Conservation (phyloP, 2,329 filamentous ascomycete genomes). For the Penicillium thymicola region DNA sequence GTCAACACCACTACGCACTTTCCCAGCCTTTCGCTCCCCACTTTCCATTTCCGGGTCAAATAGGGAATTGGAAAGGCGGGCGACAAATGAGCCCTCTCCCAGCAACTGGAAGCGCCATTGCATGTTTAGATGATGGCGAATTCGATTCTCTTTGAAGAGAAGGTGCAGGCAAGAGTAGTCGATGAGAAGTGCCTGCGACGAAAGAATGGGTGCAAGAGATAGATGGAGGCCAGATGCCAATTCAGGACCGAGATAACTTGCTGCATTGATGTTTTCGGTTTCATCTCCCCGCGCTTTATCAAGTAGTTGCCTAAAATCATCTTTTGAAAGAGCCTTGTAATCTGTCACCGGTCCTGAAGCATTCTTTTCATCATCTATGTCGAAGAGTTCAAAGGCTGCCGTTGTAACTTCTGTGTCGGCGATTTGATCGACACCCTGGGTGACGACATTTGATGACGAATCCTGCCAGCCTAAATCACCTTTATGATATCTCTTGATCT, state of each 20-base stretch:
- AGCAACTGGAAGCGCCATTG: constrained; percentile 80
- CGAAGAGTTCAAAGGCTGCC: constrained; percentile 34
- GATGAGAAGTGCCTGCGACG: constrained; percentile 70
- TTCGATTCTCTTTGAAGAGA: constrained; percentile 69
- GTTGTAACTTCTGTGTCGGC: constrained; percentile 9
- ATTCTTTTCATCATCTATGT: constrained; percentile 32
- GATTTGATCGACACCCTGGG: neutral
- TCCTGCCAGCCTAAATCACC: constrained; percentile 27
- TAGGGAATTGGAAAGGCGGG: constrained; percentile 73
- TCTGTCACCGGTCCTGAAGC: constrained; percentile 25
- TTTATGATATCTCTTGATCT: constrained; percentile 39
- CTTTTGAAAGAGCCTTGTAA: constrained; percentile 23
- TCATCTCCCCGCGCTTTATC: constrained; percentile 22
- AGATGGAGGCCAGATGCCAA: constrained; percentile 57
- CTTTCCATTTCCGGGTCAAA: constrained; percentile 81
- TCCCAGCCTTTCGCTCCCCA: constrained; percentile 68
- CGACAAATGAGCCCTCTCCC: constrained; percentile 79
- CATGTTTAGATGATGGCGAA: constrained; percentile 69
- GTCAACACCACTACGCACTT: constrained; percentile 64
- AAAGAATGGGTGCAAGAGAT: constrained; percentile 71
- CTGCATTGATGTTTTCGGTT: constrained; percentile 10
- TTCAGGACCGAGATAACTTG: constrained; percentile 35
- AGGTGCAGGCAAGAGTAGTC: constrained; percentile 73
- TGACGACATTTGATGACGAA: neutral
- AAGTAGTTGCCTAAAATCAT: constrained; percentile 31